phyloP scores from a whole-genome alignment of 495 filamentous ascomycete genomes.

The Pyrenula massariospora region DNA sequence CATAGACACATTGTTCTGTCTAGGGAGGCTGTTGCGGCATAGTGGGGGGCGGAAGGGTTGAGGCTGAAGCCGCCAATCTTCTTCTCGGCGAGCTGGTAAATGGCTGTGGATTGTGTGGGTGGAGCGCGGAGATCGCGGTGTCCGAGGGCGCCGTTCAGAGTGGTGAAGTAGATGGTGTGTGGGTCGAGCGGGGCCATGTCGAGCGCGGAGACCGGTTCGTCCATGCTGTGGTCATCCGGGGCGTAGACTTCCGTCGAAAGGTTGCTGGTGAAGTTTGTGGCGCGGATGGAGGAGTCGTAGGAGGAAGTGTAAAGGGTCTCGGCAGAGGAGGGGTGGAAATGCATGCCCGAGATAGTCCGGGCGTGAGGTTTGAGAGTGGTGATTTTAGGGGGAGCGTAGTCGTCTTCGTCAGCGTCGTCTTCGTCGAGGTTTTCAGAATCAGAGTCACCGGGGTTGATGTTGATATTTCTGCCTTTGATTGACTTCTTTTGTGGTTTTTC shows the following conservation, averaged over 20 bases:
- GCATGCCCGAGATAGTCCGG: slow-evolving; percentile 75
- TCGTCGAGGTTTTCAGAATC: slow-evolving; percentile 45
- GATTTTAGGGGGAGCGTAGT: slow-evolving; percentile 47
- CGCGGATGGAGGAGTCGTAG: slow-evolving; percentile 91
- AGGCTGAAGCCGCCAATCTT: slow-evolving; percentile 93
- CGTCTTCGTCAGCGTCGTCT: slow-evolving; percentile 50
- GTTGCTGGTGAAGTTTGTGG: slow-evolving; percentile 70
- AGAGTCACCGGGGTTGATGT: slow-evolving; percentile 8
- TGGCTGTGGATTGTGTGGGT: slow-evolving; percentile 33
- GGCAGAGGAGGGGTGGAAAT: slow-evolving; percentile 58
- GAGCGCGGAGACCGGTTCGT: slow-evolving; percentile 69
- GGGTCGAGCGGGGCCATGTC: slow-evolving; percentile 61
- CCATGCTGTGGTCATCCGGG: slow-evolving; percentile 51
- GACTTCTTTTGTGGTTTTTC: neutral
- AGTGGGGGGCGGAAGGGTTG: slow-evolving; percentile 64
- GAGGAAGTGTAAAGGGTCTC: slow-evolving; percentile 68
- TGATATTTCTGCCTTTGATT: neutral
- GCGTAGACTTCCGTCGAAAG: slow-evolving; percentile 70
- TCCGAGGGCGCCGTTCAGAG: slow-evolving; percentile 67
- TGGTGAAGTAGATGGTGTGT: slow-evolving; percentile 76
- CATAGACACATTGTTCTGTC: slow-evolving; percentile 85
- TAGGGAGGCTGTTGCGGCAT: slow-evolving; percentile 81
- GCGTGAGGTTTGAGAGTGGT: slow-evolving; percentile 82
- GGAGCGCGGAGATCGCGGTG: slow-evolving; percentile 63
- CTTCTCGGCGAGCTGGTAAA: slow-evolving; percentile 74